Evolutionary conservation across 768 basidiomycete species (phyloP).

Genomic region (Tricholomella constricta): DNA sequence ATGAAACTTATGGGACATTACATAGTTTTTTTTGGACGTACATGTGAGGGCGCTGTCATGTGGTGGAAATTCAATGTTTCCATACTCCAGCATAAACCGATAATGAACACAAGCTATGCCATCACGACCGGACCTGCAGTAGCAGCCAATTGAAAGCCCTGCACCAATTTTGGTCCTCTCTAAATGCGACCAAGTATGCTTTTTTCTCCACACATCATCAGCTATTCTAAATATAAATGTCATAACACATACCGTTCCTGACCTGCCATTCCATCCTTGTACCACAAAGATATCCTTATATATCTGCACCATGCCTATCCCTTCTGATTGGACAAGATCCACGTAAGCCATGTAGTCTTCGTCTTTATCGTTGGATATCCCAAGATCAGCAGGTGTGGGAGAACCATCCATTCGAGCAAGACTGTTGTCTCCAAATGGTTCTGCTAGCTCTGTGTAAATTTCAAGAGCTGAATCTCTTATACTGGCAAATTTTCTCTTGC

Average conservation of each 20-base stretch:
- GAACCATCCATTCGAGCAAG: no score
- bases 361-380: no score
- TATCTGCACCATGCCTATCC: background rate
- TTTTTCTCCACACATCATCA: background rate
- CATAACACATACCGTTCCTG: background rate
- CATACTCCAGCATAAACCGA: background rate
- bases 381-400: no score
- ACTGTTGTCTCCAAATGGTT: no score
- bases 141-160: background rate
- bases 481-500: no score
- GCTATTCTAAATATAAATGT: no score
- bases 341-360: background rate
- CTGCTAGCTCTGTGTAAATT: no score
- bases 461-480: no score
- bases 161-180: background rate
- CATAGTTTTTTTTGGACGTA: no score
- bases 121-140: background rate
- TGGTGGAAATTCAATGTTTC: background rate
- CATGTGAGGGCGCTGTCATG: background rate
- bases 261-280: slow-evolving; percentile 2
- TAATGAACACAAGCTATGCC: background rate
- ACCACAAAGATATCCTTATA: slow-evolving; percentile 1
- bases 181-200: slow-evolving; percentile 1
- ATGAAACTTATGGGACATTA: no score
- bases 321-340: background rate